Evolutionary conservation across 2,329 filamentous ascomycete species (phyloP).

Genomic region (Clonostachys chloroleuca): DNA sequence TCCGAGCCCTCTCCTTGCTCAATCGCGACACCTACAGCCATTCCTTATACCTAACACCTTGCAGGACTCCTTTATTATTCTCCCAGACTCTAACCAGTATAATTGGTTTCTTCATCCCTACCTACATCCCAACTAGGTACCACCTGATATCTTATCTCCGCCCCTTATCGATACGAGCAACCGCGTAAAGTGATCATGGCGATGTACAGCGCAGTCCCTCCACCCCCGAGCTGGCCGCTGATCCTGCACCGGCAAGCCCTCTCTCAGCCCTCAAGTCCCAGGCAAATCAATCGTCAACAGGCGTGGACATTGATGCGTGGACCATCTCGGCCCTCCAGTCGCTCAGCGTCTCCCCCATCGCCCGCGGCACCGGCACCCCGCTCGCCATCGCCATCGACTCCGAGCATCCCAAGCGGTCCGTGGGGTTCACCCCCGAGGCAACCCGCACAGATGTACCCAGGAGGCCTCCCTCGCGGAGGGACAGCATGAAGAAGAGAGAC

Average conservation of each 20-base stretch:
- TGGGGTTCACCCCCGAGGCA: slow-evolving; percentile 1
- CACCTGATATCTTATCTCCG: too few species aligned
- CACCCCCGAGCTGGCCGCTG: slow-evolving; percentile 31
- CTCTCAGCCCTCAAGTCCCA: slow-evolving; percentile 10
- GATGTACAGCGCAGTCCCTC: slow-evolving; percentile 48
- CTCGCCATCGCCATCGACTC: slow-evolving; percentile 76
- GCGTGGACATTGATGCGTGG: slow-evolving; percentile 64
- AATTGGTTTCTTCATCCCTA: too few species aligned
- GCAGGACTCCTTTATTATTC: not conserved
- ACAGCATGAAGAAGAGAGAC: slow-evolving; percentile 61
- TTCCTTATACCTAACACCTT: not conserved
- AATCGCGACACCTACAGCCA: too few species aligned
- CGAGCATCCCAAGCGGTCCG: slow-evolving; percentile 1
- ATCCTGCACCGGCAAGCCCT: slow-evolving; percentile 3
- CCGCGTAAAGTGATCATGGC: slow-evolving; percentile 30
- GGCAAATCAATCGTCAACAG: slow-evolving; percentile 13
- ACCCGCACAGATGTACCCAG: slow-evolving; percentile 25
- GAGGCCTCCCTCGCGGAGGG: slow-evolving; percentile 44
- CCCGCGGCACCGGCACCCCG: slow-evolving; percentile 56
- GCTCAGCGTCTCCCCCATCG: slow-evolving; percentile 47
- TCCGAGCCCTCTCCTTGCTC: too few species aligned
- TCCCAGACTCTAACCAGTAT: not conserved
- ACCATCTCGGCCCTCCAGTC: slow-evolving; percentile 53
- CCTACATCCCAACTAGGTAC: too few species aligned
- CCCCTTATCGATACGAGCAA: too few species aligned